Evolutionary conservation across 495 filamentous ascomycete genomes (phyloP), one percentile per base, ranked within the genome.

Genomic region (Immersiella caudata): DNA sequence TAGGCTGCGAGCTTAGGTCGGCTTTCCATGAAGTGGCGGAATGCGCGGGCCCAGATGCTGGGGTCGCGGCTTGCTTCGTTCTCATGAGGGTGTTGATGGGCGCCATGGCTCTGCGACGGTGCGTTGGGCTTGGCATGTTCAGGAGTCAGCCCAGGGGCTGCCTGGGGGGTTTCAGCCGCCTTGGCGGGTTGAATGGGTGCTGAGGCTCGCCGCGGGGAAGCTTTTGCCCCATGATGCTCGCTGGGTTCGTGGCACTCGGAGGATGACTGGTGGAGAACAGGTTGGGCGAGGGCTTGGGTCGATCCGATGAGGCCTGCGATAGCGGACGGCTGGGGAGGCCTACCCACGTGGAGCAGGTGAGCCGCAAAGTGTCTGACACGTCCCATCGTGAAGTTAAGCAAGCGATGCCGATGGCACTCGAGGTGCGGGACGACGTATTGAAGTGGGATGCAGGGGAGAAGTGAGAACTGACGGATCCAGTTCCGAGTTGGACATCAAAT

Each of bases 31-130:
- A 65, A 65, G 20, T 56, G 36, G 8, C 25, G 50, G 21, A 56
- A 65, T 22, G 51, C 62, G 5, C 54, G 51, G 9, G 50, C 51
- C 62, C 51, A 65, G 33, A 62, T 62, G 35, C 59, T 49, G 8
- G 59, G 59, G 24, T 62, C 59, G 12, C 59, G n/a, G 59, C 8
- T 16, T 14, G 56, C 5, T 29, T 27, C 25, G 26, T n/a, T n/a
- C 8, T 27, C 56, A 5, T 59, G 25, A 22, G 9, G 52, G 52
- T 22, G 52, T n/a, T 22, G 52, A 2, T 26, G 52, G 52, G 8
- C 7, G 52, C 2, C 2, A 6, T 55, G 16, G 14, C 22, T 6
- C 5, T 55, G 52, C 54, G 6, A 5, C 54, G n/a, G 54, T 2
- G 24, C 2, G 54, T n/a, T n/a, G 54, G 54, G 1, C 4, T 21